Percentiles rank a stretch among this genome's conserved stretches.
Evolutionary conservation across 805 yeast genomes (phyloP).

Genomic region (Nakazawaea pomicola): DNA sequence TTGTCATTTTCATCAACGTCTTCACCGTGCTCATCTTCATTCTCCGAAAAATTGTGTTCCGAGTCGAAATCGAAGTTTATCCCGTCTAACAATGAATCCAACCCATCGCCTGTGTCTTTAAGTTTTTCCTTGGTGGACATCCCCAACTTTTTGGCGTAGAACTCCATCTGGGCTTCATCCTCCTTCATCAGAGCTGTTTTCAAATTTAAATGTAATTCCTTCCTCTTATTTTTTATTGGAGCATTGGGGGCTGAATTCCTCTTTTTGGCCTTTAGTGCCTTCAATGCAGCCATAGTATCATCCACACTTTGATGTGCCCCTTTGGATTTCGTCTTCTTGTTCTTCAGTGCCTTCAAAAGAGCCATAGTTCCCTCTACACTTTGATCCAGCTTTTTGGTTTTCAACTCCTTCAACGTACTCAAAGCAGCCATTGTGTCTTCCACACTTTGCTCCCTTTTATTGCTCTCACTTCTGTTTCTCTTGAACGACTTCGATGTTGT

Average conservation of each 20-base stretch:
- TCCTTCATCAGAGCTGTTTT: constrained; percentile 44
- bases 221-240: no score
- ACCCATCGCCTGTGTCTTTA: constrained; percentile 62
- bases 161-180: constrained; percentile 76
- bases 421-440: no score
- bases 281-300: constrained; percentile 40
- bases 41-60: constrained; percentile 12
- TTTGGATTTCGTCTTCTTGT: no score
- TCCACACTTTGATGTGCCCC: constrained; percentile 33
- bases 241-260: no score
- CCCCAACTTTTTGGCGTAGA: constrained; percentile 80
- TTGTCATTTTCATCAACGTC: constrained; percentile 11
- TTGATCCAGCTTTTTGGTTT: no score
- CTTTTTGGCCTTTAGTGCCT: constrained; percentile 22
- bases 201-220: constrained; percentile 30
- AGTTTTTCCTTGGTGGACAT: constrained; percentile 51
- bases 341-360: no score
- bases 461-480: constrained; percentile 13
- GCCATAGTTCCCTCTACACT: no score
- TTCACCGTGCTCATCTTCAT: constrained; percentile 18
- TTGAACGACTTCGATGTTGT: neutral
- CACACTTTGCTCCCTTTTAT: no score
- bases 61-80: constrained; percentile 43
- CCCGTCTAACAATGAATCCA: constrained; percentile 82
- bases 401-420: no score